Percentiles rank a stretch among this genome's conserved stretches.
phyloP scores from a whole-genome alignment of 1,284 basidiomycete species.

The Pseudozyma thailandica region DNA sequence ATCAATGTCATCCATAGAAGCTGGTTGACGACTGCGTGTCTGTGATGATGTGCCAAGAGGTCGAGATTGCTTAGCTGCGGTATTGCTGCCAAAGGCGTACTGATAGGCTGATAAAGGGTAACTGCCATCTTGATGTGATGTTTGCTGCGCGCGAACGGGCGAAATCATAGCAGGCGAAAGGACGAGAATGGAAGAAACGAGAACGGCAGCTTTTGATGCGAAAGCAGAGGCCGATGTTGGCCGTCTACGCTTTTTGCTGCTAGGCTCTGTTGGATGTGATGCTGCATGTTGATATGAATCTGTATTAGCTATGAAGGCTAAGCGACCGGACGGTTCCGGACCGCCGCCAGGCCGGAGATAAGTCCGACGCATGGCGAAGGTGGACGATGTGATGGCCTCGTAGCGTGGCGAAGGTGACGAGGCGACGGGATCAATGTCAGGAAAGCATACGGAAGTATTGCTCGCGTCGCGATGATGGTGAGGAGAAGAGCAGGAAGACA shows the following conservation, averaged over 20 bases:
- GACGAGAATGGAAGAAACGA: constrained; percentile 51
- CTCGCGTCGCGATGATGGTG: constrained; percentile 4
- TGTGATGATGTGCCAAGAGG: constrained; percentile 6
- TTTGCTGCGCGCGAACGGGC: constrained; percentile 12
- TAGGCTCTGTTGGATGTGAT: background rate
- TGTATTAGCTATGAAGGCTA: background rate
- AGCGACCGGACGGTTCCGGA: background rate
- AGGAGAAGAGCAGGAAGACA: background rate
- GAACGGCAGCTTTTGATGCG: constrained; percentile 26
- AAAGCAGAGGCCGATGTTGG: constrained; percentile 16
- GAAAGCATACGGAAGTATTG: constrained; percentile 11
- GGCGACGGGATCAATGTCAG: constrained; percentile 1
- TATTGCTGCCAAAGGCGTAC: constrained; percentile 8
- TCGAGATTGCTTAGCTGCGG: constrained; percentile 1
- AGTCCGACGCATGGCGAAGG: constrained; percentile 26
- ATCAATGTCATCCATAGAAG: constrained; percentile 22
- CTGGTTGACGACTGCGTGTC: background rate
- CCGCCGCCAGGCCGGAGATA: constrained; percentile 10
- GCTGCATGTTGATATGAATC: background rate
- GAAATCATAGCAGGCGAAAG: constrained; percentile 40
- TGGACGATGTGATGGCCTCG: constrained; percentile 7
- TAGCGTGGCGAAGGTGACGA: constrained; percentile 4
- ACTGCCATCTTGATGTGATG: background rate
- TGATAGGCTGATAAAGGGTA: constrained; percentile 1
- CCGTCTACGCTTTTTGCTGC: background rate